Conservation (phyloP, 2,329 filamentous ascomycete species). For the Myriosclerotinia curreyana region DNA sequence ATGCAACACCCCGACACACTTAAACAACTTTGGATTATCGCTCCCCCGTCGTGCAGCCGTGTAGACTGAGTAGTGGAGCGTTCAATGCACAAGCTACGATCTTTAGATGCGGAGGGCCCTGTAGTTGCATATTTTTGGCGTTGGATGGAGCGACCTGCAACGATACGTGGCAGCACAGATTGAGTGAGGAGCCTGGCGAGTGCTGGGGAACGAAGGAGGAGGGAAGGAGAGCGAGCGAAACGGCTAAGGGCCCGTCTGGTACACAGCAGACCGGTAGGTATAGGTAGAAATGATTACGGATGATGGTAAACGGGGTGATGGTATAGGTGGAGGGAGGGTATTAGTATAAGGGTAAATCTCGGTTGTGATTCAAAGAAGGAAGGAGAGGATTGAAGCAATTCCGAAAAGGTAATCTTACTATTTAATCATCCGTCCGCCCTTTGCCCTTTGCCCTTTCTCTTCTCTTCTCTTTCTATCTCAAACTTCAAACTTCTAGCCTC, state of each 20-base stretch:
- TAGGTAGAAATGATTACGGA: background rate
- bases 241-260: background rate
- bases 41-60: slow-evolving; percentile 29
- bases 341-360: too few species aligned
- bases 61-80: slow-evolving; percentile 11
- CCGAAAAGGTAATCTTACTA: too few species aligned
- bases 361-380: too few species aligned
- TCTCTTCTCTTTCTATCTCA: background rate
- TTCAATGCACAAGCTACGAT: slow-evolving; percentile 32
- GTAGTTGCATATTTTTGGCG: slow-evolving; percentile 37
- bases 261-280: slow-evolving; percentile 2
- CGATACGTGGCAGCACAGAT: slow-evolving; percentile 36
- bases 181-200: slow-evolving; percentile 3
- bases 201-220: slow-evolving; percentile 3
- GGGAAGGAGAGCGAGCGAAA: slow-evolving; percentile 4
- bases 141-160: slow-evolving; percentile 28
- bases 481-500: background rate
- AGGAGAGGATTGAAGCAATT: too few species aligned
- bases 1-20: slow-evolving; percentile 27
- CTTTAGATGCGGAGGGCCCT: slow-evolving; percentile 25
- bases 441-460: background rate
- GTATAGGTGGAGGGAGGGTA: too few species aligned
- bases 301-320: background rate
- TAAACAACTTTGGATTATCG: slow-evolving; percentile 23
- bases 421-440: too few species aligned